A percentile compares a stretch with the other conserved stretches of the same genome.
phyloP scores from a whole-genome alignment of 75 land plant species.

The Isoetes taiwanensis region DNA sequence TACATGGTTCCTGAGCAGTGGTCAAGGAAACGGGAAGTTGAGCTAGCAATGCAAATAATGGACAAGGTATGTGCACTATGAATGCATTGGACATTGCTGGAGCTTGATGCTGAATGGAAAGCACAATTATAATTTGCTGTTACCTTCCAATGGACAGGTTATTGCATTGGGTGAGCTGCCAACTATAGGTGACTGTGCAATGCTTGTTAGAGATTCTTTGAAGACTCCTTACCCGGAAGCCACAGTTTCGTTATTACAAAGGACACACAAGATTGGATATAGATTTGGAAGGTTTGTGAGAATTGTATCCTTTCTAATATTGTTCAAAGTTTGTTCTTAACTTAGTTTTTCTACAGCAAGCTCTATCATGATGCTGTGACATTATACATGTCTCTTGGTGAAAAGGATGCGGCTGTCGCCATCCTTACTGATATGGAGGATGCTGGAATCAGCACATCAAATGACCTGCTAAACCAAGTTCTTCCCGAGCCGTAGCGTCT shows the following conservation, averaged over 20 bases:
- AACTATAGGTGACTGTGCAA: slow-evolving; percentile 93
- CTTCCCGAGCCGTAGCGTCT: slow-evolving; percentile 30
- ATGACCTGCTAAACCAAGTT: slow-evolving; percentile 58
- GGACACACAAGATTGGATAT: slow-evolving; percentile 76
- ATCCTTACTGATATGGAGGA: slow-evolving; percentile 89
- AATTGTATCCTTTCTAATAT: not conserved
- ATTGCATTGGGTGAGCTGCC: slow-evolving; percentile 87
- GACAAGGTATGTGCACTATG: slow-evolving; percentile 35
- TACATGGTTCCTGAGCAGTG: slow-evolving; percentile 50
- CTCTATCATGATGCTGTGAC: slow-evolving; percentile 72
- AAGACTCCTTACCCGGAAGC: slow-evolving; percentile 83
- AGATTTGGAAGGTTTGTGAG: slow-evolving; percentile 73
- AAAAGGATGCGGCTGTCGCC: slow-evolving; percentile 85
- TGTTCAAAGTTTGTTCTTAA: no score
- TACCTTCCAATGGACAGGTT: slow-evolving; percentile 35
- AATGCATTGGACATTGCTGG: no score
- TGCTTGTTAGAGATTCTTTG: slow-evolving; percentile 83
- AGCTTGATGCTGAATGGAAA: no score
- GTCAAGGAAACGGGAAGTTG: slow-evolving; percentile 95
- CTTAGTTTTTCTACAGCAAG: slow-evolving; percentile 40
- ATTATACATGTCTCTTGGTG: slow-evolving; percentile 67
- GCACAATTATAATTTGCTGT: no score
- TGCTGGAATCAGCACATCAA: slow-evolving; percentile 59
- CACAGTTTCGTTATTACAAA: slow-evolving; percentile 64
- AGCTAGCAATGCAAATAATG: slow-evolving; percentile 81